These are phyloP conservation scores for Microthyrium microscopicum DNA, from an alignment of 2,329 filamentous ascomycete genomes.

Conservation along the genomic window DNA sequence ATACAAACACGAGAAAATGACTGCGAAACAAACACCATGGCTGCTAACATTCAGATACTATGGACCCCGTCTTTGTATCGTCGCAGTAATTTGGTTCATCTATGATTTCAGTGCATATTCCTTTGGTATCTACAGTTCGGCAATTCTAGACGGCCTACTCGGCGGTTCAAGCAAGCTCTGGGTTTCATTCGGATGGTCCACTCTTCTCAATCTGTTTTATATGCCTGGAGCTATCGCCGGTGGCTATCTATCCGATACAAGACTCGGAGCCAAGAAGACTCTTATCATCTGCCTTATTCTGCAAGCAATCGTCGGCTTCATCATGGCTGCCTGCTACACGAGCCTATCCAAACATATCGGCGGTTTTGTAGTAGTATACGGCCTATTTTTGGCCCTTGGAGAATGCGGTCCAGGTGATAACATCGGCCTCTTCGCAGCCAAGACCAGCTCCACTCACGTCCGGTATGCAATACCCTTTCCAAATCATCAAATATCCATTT, in stretches of 20 bases:
- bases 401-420: constrained; percentile 83
- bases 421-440: constrained; percentile 72
- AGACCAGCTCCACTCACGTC: constrained; percentile 78
- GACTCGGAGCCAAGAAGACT: constrained; percentile 58
- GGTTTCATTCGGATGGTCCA: constrained; percentile 74
- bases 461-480: constrained; percentile 17
- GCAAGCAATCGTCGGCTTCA: constrained; percentile 65
- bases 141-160: constrained; percentile 52
- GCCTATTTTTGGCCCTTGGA: constrained; percentile 58
- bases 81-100: constrained; percentile 69
- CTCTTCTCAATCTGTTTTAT: constrained; percentile 77
- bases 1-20: constrained; percentile 55
- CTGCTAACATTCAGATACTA: constrained; percentile 47
- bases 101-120: constrained; percentile 52
- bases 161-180: constrained; percentile 44
- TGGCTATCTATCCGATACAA: constrained; percentile 52
- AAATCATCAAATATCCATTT: neutral
- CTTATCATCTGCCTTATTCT: constrained; percentile 52
- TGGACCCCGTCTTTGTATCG: constrained; percentile 51
- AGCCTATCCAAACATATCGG: constrained; percentile 55
- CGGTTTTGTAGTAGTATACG: constrained; percentile 65
- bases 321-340: constrained; percentile 69
- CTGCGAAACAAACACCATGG: constrained; percentile 31
- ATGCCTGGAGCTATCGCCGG: constrained; percentile 67
- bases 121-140: constrained; percentile 70